phyloP scores from a whole-genome alignment of 1,139 yeast genomes.

The Scheffersomyces segobiensis region DNA sequence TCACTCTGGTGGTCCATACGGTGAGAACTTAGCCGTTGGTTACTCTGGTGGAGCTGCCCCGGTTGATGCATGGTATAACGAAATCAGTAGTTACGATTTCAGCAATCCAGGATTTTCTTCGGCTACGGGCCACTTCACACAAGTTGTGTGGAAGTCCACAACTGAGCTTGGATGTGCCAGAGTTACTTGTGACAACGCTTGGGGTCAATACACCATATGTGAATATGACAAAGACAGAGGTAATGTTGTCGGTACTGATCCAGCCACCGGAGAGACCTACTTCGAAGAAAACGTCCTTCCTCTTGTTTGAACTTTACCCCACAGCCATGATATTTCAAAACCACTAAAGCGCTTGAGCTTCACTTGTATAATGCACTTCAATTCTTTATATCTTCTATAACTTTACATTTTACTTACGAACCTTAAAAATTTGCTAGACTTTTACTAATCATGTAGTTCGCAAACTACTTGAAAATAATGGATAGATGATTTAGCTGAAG shows the following conservation, averaged over 20 bases:
- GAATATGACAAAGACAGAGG: constrained; percentile 63
- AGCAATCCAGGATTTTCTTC: constrained; percentile 43
- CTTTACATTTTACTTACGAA: not conserved
- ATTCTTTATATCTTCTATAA: not conserved
- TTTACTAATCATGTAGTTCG: not conserved
- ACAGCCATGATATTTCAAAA: not conserved
- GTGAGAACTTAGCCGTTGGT: constrained; percentile 64
- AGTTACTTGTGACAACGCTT: constrained; percentile 48
- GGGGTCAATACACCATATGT: constrained; percentile 64
- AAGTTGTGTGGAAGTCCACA: constrained; percentile 63
- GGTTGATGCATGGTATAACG: constrained; percentile 68
- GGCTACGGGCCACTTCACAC: constrained; percentile 66
- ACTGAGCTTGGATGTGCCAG: constrained; percentile 63
- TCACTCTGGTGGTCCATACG: constrained; percentile 55
- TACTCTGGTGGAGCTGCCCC: constrained; percentile 47
- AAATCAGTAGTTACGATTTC: constrained; percentile 53
- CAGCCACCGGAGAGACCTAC: constrained; percentile 32
- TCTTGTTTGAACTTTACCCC: constrained; percentile 11
- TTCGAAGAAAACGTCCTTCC: constrained; percentile 57
- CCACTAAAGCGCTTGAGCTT: not conserved
- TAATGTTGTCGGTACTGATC: constrained; percentile 46
- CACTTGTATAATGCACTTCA: not conserved
- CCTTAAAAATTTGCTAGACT: not conserved
- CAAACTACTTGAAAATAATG: not conserved
- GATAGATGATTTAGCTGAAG: not conserved